A percentile compares a stretch with the other conserved stretches of the same genome.
Conservation (phyloP, 305 asterid species). For the Nicotiana rustica region DNA sequence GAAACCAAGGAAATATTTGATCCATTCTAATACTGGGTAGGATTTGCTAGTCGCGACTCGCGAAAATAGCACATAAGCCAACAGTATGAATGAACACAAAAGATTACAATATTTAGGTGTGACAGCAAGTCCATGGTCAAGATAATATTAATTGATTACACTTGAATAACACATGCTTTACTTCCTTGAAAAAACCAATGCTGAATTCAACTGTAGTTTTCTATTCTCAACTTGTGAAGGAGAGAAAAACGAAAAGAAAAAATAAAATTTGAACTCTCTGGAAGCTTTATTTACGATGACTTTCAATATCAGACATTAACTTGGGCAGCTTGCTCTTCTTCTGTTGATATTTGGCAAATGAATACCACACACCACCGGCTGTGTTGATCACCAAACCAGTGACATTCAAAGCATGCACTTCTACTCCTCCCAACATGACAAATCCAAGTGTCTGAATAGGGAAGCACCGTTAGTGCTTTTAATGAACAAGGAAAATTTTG, state of each 20-base stretch:
- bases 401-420: slow-evolving; percentile 81
- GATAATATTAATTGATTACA: not conserved
- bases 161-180: not conserved
- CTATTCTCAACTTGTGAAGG: not conserved
- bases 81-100: too few species aligned
- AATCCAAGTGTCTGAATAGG: slow-evolving; percentile 72
- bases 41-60: too few species aligned
- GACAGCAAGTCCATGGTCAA: slow-evolving; percentile 1
- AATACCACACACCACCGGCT: slow-evolving; percentile 92
- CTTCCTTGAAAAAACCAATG: slow-evolving; percentile 4
- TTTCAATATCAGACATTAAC: slow-evolving; percentile 56
- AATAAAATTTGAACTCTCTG: not conserved
- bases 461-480: not conserved
- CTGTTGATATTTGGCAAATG: slow-evolving; percentile 79
- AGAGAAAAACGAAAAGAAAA: not conserved
- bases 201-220: not conserved
- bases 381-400: slow-evolving; percentile 89
- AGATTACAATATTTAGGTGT: not conserved
- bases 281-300: slow-evolving; percentile 57
- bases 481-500: slow-evolving; percentile 14
- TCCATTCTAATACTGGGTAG: too few species aligned
- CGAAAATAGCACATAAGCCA: too few species aligned
- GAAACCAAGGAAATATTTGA: too few species aligned
- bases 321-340: slow-evolving; percentile 75
- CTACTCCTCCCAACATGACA: slow-evolving; percentile 85